Conservation (phyloP, 306 rosid species). For the Echinosophora koreensis region DNA sequence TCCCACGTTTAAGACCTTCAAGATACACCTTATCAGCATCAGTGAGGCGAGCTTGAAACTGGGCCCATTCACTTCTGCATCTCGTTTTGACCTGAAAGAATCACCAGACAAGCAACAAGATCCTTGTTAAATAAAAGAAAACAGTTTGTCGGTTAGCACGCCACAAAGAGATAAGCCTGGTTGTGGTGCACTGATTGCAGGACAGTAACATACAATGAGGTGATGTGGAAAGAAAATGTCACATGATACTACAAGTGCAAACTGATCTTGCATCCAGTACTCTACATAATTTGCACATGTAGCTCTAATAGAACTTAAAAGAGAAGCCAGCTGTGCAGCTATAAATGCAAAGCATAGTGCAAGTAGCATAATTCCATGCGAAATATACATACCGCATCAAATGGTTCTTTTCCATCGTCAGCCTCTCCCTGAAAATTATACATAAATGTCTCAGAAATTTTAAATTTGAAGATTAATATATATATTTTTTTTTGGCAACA, state of each 20-base stretch:
- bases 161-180: background rate
- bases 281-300: slow-evolving; percentile 6
- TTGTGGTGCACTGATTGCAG: background rate
- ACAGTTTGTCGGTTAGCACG: background rate
- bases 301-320: slow-evolving; percentile 3
- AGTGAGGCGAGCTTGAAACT: slow-evolving; percentile 81
- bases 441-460: slow-evolving; percentile 10
- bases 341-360: slow-evolving; percentile 5
- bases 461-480: slow-evolving; percentile 30
- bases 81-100: slow-evolving; percentile 81
- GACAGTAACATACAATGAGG: background rate
- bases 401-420: slow-evolving; percentile 66
- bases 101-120: slow-evolving; percentile 23
- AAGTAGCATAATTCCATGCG: slow-evolving; percentile 18
- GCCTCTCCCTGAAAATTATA: slow-evolving; percentile 72
- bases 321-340: background rate
- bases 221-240: background rate
- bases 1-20: slow-evolving; percentile 50
- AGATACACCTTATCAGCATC: slow-evolving; percentile 70
- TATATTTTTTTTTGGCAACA: background rate
- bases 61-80: slow-evolving; percentile 92
- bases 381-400: slow-evolving; percentile 77
- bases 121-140: background rate
- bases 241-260: background rate
- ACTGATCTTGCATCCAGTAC: background rate